Evolutionary conservation across 176 grass and related monocot species (phyloP), one percentile per base, ranked within the genome.

Genomic region (Coix lacrymajobi): DNA sequence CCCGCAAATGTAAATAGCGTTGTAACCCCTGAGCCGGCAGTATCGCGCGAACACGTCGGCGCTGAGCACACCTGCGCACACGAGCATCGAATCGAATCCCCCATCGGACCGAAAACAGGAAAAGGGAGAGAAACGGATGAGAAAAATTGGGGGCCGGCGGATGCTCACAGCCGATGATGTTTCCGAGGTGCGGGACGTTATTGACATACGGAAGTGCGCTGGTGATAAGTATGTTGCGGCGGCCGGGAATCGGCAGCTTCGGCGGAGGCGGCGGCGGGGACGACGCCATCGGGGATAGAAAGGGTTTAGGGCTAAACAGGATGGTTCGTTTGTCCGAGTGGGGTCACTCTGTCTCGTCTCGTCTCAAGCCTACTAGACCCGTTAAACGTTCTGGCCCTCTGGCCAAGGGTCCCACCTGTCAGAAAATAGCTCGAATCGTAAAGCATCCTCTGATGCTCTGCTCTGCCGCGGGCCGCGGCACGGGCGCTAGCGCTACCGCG

Each of bases 1-100:
- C 54, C 96, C 96, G 46, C 96, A 99, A 39, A 99, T 96, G 68
- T 99, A 99, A 62, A 96, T 92, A 7, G 81, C 80, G 83, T 99
- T 99, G 83, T 99, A 99, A 8, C 85, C 89, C n/a, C 93, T 80
- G 7, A 99, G 87, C 28, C 93, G 82, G 79, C 96, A 96, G 87
- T 96, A 99, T 12, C 93, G 87, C 45, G 96, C 96, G 83, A 99
- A 99, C 43, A 96, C 96, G 28, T 99, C 96, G 9, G 96, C 93
- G 79, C 96, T 99, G 79, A 99, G 89, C 60, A 99, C 91, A 71
- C 96, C 96, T 99, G 84, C 60, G 44, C 63, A 11, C 51, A 31
- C 24, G 63, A 25, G 2, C 65, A 38, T 2, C 31, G 16, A 78
- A 46, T 57, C 7, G 34, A 68, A 79, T 78, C 56, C 80, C 80